A percentile compares a stretch with the other conserved stretches of the same genome.
Evolutionary conservation across 129 eudicot genomes (phyloP).

Genomic region (Flaveria robusta): DNA sequence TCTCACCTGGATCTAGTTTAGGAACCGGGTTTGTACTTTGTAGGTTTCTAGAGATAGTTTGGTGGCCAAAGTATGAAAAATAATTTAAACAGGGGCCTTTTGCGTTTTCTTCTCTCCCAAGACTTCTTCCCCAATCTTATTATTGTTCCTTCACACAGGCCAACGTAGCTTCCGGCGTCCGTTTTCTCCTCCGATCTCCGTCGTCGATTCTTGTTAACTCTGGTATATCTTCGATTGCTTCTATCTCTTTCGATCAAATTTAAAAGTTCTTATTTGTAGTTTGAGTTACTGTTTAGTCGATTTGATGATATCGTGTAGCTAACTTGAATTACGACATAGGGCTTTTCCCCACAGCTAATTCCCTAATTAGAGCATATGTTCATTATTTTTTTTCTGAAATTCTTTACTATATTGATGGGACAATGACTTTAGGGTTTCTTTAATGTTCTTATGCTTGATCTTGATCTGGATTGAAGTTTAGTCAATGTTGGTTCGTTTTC

Average conservation of each 20-base stretch:
- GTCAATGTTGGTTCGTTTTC: not conserved
- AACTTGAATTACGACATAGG: slow-evolving; percentile 28
- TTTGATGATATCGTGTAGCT: slow-evolving; percentile 16
- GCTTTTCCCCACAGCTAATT: slow-evolving; percentile 2
- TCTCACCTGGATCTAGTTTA: too few relatives aligned
- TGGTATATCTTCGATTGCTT: slow-evolving; percentile 12
- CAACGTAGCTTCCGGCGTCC: slow-evolving; percentile 29
- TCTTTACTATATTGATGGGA: not conserved
- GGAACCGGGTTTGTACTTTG: too few relatives aligned
- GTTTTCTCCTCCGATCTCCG: slow-evolving; percentile 24
- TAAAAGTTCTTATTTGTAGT: not conserved
- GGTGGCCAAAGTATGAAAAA: slow-evolving; percentile 23
- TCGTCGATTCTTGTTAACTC: slow-evolving; percentile 16
- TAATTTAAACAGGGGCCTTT: slow-evolving; percentile 5
- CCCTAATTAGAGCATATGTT: too few relatives aligned
- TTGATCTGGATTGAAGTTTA: not conserved
- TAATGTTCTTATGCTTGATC: not conserved
- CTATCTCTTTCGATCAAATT: not conserved
- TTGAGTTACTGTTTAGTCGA: not conserved
- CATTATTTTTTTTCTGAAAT: not conserved
- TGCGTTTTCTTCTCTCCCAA: slow-evolving; percentile 37
- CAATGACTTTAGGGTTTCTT: slow-evolving; percentile 8
- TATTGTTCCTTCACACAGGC: slow-evolving; percentile 23
- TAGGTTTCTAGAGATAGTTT: not conserved
- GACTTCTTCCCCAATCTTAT: slow-evolving; percentile 25